Evolutionary conservation across 1,284 basidiomycete species (phyloP), one percentile per base, ranked within the genome.

Genomic region (Rhodofomes roseus): DNA sequence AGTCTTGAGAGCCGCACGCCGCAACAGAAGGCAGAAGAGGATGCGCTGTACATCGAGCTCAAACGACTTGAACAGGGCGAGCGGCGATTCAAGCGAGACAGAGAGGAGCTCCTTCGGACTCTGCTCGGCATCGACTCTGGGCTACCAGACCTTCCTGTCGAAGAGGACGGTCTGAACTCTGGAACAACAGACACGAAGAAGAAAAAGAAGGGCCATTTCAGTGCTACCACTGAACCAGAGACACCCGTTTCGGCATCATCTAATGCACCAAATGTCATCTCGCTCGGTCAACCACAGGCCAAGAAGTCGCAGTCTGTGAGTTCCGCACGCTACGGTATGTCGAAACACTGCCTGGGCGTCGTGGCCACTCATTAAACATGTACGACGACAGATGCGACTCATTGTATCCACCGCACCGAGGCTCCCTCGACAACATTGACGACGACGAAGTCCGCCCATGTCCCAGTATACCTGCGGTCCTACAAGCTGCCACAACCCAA

Each of bases 31-130:
- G 89, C 89, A 9, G 96, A 99, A 71, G 97, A 99, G 78, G 96
- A 98, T 68, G 93, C 95, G 4, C 81, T 99, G 0, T 99, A 95
- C 75, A 79, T 98, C 64, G 96, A 99, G 73, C 84, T 97, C 55
- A 95, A 96, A 69, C 86, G 94, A 12, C 82, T 99, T 55, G 96
- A 98, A 72, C 96, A 98, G 75, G 94, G 86, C 66, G 95, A 98
- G 72, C 83, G 90, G 50, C 84, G 84, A 59, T 98, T 97, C 78
- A 90, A 90, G 66, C 84, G 85, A 57, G 96, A 99, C 55, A 82
- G 97, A 8, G 95, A 98, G 64, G 93, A 95, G 51, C 82, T 99
- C 29, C 81, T 99, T 63, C 85, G 92, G 23, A 89, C 89, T 0
- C 76, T 99, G 18, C 85, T 87, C 39, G 93, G 93, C 2, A 83